Base-by-base conservation (phyloP, 257 asterid species). In the Nicotiana undulata region DNA sequence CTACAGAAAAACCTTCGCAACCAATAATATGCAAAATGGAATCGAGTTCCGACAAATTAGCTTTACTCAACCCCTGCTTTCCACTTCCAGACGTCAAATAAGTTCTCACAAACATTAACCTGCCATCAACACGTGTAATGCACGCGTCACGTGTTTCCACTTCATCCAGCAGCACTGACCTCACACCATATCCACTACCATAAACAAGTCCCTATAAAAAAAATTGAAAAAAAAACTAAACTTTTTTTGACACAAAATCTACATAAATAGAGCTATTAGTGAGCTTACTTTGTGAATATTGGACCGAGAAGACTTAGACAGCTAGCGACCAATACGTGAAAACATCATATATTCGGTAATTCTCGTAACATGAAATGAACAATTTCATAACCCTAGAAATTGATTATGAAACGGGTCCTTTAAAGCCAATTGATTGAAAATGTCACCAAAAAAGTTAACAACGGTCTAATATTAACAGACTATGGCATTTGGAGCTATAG, bases 1-100 rank as follows among this genome's bases (percentile, higher is more conserved):
- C 88, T 90, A 87, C 92, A 86, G 70, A 90, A 93, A 83, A 81
- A 79, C 86, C 98, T 89, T 63, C 92, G 86, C 11, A 88, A 81
- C 78, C 86, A 80, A 58, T 88, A 85, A 77, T 70, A 89, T 44
- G 83, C 77, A 40, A 86, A 63, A 68, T 74, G 15, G 85, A 79
- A 56, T 83, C 75, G 67, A 80, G 77, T 55, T 88, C 96, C 84
- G 79, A 67, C 22, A 75, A 78, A 44, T 65, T 22, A 28, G 65
- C 63, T 55, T 65, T 66, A 40, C 76, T 87, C 79, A 37, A 16
- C 55, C 74, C 64, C 84, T 84, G 87, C 77, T 82, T 87, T 31
- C 86, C 90, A 66, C 85, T 89, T 72, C 92, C 89, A 22, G 87
- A 83, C 29, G 95, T 84, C 83, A 89, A 83, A 88, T 90, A 92